Conservation (phyloP, 2,329 filamentous ascomycete genomes). For the Xylariales sp. region DNA sequence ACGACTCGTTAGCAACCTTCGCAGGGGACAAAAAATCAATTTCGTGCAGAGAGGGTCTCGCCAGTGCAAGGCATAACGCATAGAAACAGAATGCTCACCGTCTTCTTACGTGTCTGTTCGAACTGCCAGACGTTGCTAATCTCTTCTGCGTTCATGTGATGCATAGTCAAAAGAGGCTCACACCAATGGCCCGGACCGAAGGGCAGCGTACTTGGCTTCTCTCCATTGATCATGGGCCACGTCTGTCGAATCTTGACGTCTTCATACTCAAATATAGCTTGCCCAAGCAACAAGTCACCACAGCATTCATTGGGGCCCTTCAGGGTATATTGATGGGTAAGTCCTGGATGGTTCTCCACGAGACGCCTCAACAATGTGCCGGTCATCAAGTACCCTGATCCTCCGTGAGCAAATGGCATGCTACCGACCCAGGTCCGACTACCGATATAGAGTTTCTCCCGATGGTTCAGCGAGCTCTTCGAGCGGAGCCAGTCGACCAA, state of each 20-base stretch:
- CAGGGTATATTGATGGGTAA: slow-evolving; percentile 42
- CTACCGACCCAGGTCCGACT: slow-evolving; percentile 42
- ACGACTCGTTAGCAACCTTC: neutral
- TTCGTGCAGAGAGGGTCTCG: neutral
- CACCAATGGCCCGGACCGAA: slow-evolving; percentile 49
- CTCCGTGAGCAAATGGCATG: slow-evolving; percentile 51
- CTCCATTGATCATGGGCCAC: slow-evolving; percentile 52
- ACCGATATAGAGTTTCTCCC: slow-evolving; percentile 44
- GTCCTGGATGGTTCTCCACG: slow-evolving; percentile 34
- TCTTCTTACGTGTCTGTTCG: slow-evolving; percentile 42
- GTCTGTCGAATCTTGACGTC: slow-evolving; percentile 37
- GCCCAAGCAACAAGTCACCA: slow-evolving; percentile 48
- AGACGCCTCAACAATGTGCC: slow-evolving; percentile 46
- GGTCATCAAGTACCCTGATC: slow-evolving; percentile 53
- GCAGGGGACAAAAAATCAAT: neutral
- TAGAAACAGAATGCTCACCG: too few species aligned
- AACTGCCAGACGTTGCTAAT: slow-evolving; percentile 48
- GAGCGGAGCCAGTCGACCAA: slow-evolving; percentile 44
- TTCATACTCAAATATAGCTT: slow-evolving; percentile 40
- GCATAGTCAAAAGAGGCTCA: slow-evolving; percentile 53
- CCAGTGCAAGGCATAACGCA: too few species aligned
- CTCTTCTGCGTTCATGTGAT: slow-evolving; percentile 49
- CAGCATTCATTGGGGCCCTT: slow-evolving; percentile 41
- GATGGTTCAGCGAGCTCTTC: slow-evolving; percentile 33
- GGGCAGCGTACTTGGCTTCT: slow-evolving; percentile 47